phyloP scores from a whole-genome alignment of 805 yeast genomes.

The Wickerhamomyces tratensis region DNA sequence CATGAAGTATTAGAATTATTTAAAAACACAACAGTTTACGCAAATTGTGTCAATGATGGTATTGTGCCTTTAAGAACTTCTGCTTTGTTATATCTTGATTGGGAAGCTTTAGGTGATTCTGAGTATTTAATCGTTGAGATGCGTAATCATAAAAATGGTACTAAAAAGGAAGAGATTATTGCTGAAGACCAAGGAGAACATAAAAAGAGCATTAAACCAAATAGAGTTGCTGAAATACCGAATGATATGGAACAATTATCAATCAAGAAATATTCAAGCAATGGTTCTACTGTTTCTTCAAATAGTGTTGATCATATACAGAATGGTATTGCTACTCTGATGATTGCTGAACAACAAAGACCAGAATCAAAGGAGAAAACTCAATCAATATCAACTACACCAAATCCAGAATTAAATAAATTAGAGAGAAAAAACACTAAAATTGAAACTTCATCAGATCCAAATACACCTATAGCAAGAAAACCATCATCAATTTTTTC shows the following conservation, averaged over 20 bases:
- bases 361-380: neutral
- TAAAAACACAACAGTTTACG: slow-evolving; percentile 69
- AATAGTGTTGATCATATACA: neutral
- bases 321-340: neutral
- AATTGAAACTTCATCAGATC: neutral
- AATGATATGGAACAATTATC: neutral
- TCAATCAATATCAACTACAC: slow-evolving; percentile 1
- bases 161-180: no score
- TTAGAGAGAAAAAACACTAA: no score
- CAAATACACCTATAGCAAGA: neutral
- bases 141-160: no score
- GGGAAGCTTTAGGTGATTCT: slow-evolving; percentile 60
- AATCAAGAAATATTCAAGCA: neutral
- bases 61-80: slow-evolving; percentile 92
- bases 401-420: neutral
- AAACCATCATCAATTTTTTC: slow-evolving; percentile 1
- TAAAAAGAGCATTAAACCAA: no score
- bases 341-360: neutral
- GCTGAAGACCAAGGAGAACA: no score
- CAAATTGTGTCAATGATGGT: slow-evolving; percentile 88
- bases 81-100: slow-evolving; percentile 76
- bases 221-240: no score
- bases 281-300: neutral
- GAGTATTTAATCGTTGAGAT: slow-evolving; percentile 11
- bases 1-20: slow-evolving; percentile 54